Evolutionary conservation across 768 basidiomycete species (phyloP), one percentile per base, ranked within the genome.

Genomic region (Sarcomyxa edulis): DNA sequence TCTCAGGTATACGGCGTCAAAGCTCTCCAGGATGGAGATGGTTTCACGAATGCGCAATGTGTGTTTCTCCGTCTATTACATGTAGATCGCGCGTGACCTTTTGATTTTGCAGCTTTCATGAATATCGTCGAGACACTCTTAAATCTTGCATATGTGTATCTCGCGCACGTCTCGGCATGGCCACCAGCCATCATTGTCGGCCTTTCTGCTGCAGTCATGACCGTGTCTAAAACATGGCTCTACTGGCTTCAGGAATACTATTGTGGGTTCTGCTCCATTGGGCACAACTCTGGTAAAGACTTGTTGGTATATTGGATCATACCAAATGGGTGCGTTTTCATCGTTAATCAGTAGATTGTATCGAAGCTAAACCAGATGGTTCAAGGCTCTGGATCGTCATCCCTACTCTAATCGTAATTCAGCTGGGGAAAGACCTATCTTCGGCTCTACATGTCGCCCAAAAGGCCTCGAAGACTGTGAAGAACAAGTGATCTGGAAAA

Each of bases 41-140:
- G 92, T 0, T 95, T 94, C 59, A 79, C 90, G 12, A 87, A 77
- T 48, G 91, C 91, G 11, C 90, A 93, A 64, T 71, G 89, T 88
- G 49, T 45, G 76, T 50, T n/a, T 24, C 23, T 41, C 27, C 31
- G 12, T 6, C 33, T 14, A n/a, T 8, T 27, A 18, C 11, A 9
- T n/a, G 31, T 24, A 28, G n/a, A 37, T 15, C 21, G 10, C 20
- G 26, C 14, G 16, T 20, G 11, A 11, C 3, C 19, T 28, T 16
- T n/a, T 36, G 11, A 9, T 5, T 26, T 34, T 5, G 21, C 51
- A 93, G 91, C 90, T 10, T 48, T 84, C 9, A 52, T 94, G 48
- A 95, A 92, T 53, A 37, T 93, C 42, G 58, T 91, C 37, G 92
- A 95, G 62, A 85, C 79, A 0, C 32, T 69, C n/a, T 54, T 92